Base-by-base conservation (phyloP, 129 eudicot genomes). In the Arctium lappa region DNA sequence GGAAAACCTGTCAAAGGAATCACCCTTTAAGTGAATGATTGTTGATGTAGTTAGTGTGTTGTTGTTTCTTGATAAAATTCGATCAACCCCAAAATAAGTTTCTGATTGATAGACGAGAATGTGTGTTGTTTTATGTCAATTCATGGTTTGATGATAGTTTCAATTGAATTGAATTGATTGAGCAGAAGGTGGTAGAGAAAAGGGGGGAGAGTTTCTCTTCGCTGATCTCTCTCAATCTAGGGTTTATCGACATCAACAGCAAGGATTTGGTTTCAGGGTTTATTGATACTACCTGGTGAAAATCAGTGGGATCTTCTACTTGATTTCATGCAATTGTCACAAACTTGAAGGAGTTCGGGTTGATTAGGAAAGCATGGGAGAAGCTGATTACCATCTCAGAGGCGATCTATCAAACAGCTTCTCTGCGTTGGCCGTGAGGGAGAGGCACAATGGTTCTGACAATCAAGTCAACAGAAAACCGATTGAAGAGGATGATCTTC, bases 381-480 rank as follows among this genome's bases (percentile, higher is more conserved):
- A 70, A 29, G 71, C 53, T 81, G 79, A 16, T 48, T 63, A 38
- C 18, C 9, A 36, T 77, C 56, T 60, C 66, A 75, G 79, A 70
- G 72, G 86, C 66, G 72, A 60, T 60, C 72, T 72, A 44, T 56
- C 82, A 62, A 80, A 85, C 69, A 76, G 71, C 32, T 73, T 85
- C 30, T 81, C 85, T 69, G 82, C 88, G 10, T 85, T 86, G 74
- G 68, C 85, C 36, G 29, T 81, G 15, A 86, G 56, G 33, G 88
- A 81, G 29, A 77, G 71, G 42, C 50, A 29, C 32, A 27, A 22
- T 22, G 34, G n/a, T 18, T 22, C 60, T 30, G 60, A 73, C 62
- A 40, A 85, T 62, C 74, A 72, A 60, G 27, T 63, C 5, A 38
- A 65, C 50, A 71, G 53, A 10, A 37, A 77, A 39, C 50, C 71